These are phyloP conservation scores for Harringtonia aguacate DNA, from an alignment of 2,329 filamentous ascomycete genomes.

Conservation along the genomic window DNA sequence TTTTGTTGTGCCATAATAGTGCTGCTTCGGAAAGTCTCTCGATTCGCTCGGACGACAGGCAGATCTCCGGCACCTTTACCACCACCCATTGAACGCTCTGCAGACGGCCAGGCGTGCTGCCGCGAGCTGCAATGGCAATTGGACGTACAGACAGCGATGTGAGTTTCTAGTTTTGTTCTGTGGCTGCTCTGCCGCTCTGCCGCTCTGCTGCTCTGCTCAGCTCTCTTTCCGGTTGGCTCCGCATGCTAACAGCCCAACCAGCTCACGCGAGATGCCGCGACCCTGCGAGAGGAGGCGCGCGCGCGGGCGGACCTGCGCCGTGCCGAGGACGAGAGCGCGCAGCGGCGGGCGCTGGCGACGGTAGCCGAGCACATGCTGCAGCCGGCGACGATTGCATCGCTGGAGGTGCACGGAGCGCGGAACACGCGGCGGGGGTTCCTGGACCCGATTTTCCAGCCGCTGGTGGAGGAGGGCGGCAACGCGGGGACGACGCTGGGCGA, in stretches of 20 bases:
- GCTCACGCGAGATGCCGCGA: slow-evolving; percentile 7
- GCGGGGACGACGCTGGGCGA: slow-evolving; percentile 68
- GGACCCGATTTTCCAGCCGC: slow-evolving; percentile 65
- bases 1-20: background rate
- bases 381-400: slow-evolving; percentile 77
- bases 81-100: slow-evolving; percentile 6
- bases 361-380: slow-evolving; percentile 72
- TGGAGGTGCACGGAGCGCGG: slow-evolving; percentile 71
- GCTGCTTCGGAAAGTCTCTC: background rate
- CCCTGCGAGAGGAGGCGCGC: slow-evolving; percentile 9
- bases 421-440: slow-evolving; percentile 81
- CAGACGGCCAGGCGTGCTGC: slow-evolving; percentile 7
- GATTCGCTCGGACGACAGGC: background rate
- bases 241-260: background rate
- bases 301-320: slow-evolving; percentile 2
- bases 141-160: slow-evolving; percentile 3
- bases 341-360: slow-evolving; percentile 3
- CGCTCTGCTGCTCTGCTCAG: background rate
- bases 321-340: slow-evolving; percentile 7
- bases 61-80: background rate
- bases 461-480: slow-evolving; percentile 59
- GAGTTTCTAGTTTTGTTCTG: background rate
- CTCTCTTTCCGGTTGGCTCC: background rate
- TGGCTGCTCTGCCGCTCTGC: too few species aligned
- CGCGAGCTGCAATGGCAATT: slow-evolving; percentile 9